Percentiles rank a stretch among this genome's conserved stretches.
Evolutionary conservation across 1,139 yeast species (phyloP).

Genomic region (Pichia norvegensis): DNA sequence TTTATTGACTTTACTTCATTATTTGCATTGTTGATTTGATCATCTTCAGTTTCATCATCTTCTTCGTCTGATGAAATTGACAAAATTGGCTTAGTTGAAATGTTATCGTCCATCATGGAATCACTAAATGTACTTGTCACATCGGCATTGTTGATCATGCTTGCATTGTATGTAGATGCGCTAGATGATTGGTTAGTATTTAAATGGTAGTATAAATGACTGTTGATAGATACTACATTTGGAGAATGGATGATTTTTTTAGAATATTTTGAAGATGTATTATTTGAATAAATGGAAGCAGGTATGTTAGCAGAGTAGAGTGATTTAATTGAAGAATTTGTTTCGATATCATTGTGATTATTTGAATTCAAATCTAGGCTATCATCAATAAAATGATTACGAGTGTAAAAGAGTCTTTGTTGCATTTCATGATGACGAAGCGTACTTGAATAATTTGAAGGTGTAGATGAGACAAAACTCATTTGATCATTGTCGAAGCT

Average conservation of each 20-base stretch:
- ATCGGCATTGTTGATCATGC: constrained; percentile 4
- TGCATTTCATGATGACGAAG: constrained; percentile 4
- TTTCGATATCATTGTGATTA: background rate
- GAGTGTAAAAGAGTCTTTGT: constrained; percentile 8
- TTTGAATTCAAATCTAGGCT: background rate
- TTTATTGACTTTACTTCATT: background rate
- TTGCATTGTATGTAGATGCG: background rate
- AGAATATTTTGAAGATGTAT: background rate
- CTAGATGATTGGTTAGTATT: background rate
- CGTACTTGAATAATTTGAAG: constrained; percentile 6
- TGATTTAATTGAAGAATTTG: constrained; percentile 9
- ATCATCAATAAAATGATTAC: background rate
- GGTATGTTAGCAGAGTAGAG: constrained; percentile 3
- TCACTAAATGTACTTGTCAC: constrained; percentile 9
- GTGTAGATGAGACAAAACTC: constrained; percentile 4
- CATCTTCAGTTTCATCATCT: constrained; percentile 1
- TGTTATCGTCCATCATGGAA: constrained; percentile 9
- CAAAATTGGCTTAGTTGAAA: constrained; percentile 9
- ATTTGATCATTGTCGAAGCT: constrained; percentile 9
- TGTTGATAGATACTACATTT: background rate
- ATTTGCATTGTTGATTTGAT: background rate
- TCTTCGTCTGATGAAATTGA: constrained; percentile 15
- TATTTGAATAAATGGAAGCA: constrained; percentile 1
- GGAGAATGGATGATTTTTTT: background rate
- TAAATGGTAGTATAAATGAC: background rate